phyloP scores from a whole-genome alignment of 805 yeast species.

The Ogataea henricii region DNA sequence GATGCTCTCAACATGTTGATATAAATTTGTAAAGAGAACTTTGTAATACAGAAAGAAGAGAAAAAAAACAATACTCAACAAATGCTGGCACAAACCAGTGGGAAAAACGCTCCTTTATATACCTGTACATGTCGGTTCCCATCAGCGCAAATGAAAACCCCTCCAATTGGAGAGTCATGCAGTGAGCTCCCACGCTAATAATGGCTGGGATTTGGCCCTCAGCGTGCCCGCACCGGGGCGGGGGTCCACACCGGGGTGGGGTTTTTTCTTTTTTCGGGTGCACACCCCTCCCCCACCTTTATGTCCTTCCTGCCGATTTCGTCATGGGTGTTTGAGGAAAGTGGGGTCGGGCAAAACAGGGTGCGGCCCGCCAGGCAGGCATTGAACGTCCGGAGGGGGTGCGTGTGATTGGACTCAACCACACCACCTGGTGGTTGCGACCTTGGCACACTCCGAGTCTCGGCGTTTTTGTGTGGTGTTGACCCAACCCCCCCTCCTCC shows the following conservation, averaged over 20 bases:
- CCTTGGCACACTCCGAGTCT: neutral
- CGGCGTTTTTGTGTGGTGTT: no score
- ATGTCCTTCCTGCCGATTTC: constrained; percentile 3
- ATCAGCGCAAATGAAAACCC: neutral
- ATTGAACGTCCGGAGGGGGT: no score
- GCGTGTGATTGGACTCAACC: neutral
- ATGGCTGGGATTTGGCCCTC: no score
- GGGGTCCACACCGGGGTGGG: neutral
- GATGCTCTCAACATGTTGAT: constrained; percentile 25
- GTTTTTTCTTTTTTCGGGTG: neutral
- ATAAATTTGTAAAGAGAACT: no score
- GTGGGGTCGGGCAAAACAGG: constrained; percentile 8
- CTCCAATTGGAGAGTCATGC: no score
- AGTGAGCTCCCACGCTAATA: no score
- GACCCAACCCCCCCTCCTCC: no score
- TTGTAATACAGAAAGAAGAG: no score
- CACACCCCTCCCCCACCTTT: constrained; percentile 3
- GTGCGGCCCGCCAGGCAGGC: no score
- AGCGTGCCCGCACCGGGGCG: neutral
- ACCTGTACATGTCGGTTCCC: no score
- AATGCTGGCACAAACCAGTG: neutral
- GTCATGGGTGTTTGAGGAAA: constrained; percentile 1
- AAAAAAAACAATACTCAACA: no score
- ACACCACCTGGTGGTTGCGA: neutral
- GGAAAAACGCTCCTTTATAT: constrained; percentile 1